These are phyloP conservation scores for Colletotrichum sp. DNA, from an alignment of 2,329 filamentous ascomycete species.

Conservation along the genomic window DNA sequence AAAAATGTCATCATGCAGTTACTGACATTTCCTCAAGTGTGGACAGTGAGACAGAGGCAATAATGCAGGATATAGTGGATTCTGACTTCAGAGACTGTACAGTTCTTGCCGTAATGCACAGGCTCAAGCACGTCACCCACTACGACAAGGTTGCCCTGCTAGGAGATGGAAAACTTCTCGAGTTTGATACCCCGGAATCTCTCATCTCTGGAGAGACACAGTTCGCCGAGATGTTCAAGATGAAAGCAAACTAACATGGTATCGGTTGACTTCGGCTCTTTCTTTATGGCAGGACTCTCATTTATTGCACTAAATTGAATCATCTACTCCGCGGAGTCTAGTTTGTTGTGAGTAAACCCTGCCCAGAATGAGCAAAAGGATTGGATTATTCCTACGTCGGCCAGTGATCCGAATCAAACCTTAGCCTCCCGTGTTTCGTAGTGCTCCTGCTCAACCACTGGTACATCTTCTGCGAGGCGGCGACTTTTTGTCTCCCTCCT, in stretches of 20 bases:
- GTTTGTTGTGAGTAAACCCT: not conserved
- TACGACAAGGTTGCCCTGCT: slow-evolving; percentile 26
- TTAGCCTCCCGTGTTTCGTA: not conserved
- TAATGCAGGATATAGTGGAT: slow-evolving; percentile 28
- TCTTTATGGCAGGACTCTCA: not conserved
- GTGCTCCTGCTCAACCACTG: not conserved
- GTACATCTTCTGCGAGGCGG: fast-evolving
- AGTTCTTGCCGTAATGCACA: slow-evolving; percentile 27
- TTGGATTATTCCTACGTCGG: fast-evolving
- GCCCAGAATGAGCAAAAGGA: not conserved
- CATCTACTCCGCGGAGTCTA: not conserved
- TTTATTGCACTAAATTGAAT: not conserved
- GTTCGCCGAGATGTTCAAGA: not conserved
- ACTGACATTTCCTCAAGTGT: slow-evolving; percentile 14
- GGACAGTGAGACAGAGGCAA: slow-evolving; percentile 24
- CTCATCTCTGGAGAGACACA: not conserved
- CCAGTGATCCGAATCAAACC: not conserved
- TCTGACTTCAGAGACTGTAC: slow-evolving; percentile 24
- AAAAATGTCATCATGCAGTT: fast-evolving
- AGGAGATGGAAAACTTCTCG: not conserved
- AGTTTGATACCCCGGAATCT: not conserved
- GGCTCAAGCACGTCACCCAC: slow-evolving; percentile 20
- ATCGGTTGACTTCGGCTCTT: fast-evolving
- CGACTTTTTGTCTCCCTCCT: not conserved
- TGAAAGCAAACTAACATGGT: not conserved